Evolutionary conservation across 768 basidiomycete species (phyloP).

Genomic region (Leccinum subtestaceum): DNA sequence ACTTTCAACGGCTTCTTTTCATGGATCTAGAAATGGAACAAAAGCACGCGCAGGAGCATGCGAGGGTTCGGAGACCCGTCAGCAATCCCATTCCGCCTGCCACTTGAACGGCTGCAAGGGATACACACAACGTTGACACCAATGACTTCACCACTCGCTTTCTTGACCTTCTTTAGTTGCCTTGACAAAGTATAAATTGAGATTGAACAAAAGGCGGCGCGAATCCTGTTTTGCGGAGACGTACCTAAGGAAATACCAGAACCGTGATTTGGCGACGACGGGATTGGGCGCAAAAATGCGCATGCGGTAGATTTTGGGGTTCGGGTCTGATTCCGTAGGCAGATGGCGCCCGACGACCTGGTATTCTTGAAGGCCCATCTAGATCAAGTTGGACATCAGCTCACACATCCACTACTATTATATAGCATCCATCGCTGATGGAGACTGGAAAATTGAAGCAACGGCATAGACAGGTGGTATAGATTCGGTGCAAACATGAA

Average conservation of each 20-base stretch:
- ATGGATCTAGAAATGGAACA: conserved; percentile 65
- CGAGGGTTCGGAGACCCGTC: conserved; percentile 30
- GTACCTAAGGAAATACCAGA: conserved; percentile 98
- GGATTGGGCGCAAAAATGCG: conserved; percentile 99
- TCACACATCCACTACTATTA: conserved; percentile 17
- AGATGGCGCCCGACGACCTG: conserved; percentile 98
- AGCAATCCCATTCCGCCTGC: conserved; percentile 77
- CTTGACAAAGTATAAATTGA: conserved; percentile 36
- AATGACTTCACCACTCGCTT: conserved; percentile 98
- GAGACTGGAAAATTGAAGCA: neutral
- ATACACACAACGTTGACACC: conserved; percentile 95
- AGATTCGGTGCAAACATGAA: neutral
- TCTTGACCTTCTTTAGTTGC: conserved; percentile 99
- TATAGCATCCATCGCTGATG: conserved; percentile 33
- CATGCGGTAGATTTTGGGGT: conserved; percentile 99
- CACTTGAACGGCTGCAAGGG: conserved; percentile 76
- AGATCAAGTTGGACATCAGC: conserved; percentile 12
- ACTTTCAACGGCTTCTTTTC: conserved; percentile 98
- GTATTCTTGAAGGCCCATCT: conserved; percentile 87
- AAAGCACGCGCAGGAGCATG: conserved; percentile 15
- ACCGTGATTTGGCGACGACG: conserved; percentile 97
- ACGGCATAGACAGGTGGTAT: neutral
- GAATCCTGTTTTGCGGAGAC: conserved; percentile 20
- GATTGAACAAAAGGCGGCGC: neutral
- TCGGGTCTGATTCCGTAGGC: conserved; percentile 89